phyloP scores from a whole-genome alignment of 2,329 filamentous ascomycete species.

The Stylonectria norvegica region DNA sequence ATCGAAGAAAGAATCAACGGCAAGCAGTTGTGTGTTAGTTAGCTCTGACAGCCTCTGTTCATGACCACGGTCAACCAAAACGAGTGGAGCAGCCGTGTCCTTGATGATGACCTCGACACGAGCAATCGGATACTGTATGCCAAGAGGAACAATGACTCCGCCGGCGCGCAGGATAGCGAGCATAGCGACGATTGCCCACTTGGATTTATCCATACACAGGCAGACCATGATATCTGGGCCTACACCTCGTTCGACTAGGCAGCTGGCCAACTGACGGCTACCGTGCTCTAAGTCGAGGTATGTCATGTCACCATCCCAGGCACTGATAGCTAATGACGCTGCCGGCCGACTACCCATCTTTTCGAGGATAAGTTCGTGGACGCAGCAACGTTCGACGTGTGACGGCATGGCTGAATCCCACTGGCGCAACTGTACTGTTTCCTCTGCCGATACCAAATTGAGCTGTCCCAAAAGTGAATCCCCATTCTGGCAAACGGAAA shows the following conservation, averaged over 20 bases:
- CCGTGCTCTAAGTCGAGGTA: slow-evolving; percentile 36
- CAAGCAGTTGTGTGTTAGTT: neutral
- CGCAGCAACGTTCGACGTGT: neutral
- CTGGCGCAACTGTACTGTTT: neutral
- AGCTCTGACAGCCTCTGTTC: neutral
- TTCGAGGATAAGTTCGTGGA: neutral
- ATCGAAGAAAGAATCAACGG: slow-evolving; percentile 1
- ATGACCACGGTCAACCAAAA: neutral
- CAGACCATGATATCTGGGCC: slow-evolving; percentile 26
- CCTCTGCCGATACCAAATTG: neutral
- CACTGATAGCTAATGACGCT: slow-evolving; percentile 35
- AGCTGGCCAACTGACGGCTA: slow-evolving; percentile 29
- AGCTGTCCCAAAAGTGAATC: neutral
- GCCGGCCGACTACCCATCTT: slow-evolving; percentile 24
- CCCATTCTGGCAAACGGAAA: neutral
- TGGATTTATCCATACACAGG: slow-evolving; percentile 38
- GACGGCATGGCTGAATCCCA: neutral
- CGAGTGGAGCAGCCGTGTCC: neutral
- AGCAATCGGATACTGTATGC: slow-evolving; percentile 1
- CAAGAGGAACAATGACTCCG: slow-evolving; percentile 27
- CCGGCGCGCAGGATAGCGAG: slow-evolving; percentile 37
- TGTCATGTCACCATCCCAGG: slow-evolving; percentile 43
- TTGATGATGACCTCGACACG: neutral
- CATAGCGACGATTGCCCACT: slow-evolving; percentile 32
- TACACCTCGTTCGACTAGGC: slow-evolving; percentile 34